Evolutionary conservation across 495 filamentous ascomycete genomes (phyloP).

Genomic region (Penicillium simplicissimum): DNA sequence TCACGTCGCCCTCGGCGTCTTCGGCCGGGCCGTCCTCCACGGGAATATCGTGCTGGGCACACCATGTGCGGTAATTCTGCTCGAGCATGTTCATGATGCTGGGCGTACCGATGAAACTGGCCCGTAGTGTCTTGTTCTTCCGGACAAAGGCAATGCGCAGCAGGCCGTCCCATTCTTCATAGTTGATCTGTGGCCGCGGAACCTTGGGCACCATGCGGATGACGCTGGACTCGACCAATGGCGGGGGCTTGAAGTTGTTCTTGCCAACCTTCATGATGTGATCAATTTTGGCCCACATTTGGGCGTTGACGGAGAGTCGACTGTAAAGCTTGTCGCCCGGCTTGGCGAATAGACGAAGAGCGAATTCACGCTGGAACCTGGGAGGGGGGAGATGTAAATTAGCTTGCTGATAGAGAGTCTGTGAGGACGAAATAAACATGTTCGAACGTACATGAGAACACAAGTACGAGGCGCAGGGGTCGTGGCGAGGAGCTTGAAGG

Average conservation of each 20-base stretch:
- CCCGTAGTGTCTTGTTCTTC: slow-evolving; percentile 75
- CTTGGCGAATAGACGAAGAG: slow-evolving; percentile 71
- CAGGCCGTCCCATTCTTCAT: slow-evolving; percentile 93
- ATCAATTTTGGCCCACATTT: slow-evolving; percentile 87
- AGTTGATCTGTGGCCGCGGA: slow-evolving; percentile 81
- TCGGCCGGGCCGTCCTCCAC: slow-evolving; percentile 69
- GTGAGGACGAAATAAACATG: not conserved
- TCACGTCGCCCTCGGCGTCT: slow-evolving; percentile 38
- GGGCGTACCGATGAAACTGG: slow-evolving; percentile 71
- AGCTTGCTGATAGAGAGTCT: slow-evolving; percentile 6
- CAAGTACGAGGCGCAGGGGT: slow-evolving; percentile 73
- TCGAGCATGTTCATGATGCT: slow-evolving; percentile 81
- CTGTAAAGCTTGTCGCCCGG: slow-evolving; percentile 84
- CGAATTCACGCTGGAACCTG: slow-evolving; percentile 69
- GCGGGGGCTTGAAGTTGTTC: slow-evolving; percentile 94
- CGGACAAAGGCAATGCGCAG: slow-evolving; percentile 80
- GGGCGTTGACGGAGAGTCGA: slow-evolving; percentile 83
- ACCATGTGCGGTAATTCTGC: slow-evolving; percentile 85
- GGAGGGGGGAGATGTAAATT: slow-evolving; percentile 8
- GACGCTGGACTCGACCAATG: slow-evolving; percentile 85
- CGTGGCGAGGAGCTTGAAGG: slow-evolving; percentile 82
- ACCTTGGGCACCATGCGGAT: slow-evolving; percentile 74
- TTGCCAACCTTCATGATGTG: slow-evolving; percentile 92
- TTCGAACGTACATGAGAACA: slow-evolving; percentile 74
- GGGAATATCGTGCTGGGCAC: slow-evolving; percentile 75